Evolutionary conservation across 2,329 filamentous ascomycete genomes (phyloP).

Genomic region (Aspergillus sp.): DNA sequence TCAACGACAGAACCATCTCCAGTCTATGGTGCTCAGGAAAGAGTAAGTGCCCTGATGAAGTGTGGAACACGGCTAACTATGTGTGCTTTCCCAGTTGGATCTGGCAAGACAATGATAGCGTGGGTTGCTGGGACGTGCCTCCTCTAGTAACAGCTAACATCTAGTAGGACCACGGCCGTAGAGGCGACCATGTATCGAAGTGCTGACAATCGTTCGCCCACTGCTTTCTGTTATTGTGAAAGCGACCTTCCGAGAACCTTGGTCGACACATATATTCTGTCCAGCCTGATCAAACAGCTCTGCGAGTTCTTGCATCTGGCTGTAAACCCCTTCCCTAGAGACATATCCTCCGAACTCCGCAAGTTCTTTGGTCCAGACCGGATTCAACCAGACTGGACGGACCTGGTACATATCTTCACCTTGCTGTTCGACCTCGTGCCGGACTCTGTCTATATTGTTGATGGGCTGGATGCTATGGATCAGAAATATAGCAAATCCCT

Average conservation of each 20-base stretch:
- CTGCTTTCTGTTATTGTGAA: constrained; percentile 22
- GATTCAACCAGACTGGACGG: constrained; percentile 17
- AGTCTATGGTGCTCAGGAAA: constrained; percentile 22
- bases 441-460: constrained; percentile 17
- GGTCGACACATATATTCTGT: constrained; percentile 13
- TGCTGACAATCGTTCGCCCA: neutral
- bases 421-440: constrained; percentile 9
- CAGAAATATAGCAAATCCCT: constrained; percentile 6
- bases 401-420: constrained; percentile 16
- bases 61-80: neutral
- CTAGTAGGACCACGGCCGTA: constrained; percentile 10
- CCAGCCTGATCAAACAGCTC: constrained; percentile 22
- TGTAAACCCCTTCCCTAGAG: too few species aligned
- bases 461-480: constrained; percentile 20
- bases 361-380: constrained; percentile 16
- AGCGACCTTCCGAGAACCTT: constrained; percentile 6
- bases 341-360: too few species aligned
- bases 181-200: neutral
- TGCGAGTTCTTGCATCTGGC: constrained; percentile 5
- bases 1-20: constrained; percentile 9
- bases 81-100: constrained; percentile 6
- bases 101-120: constrained; percentile 18
- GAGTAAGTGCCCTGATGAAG: constrained; percentile 10
- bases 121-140: neutral
- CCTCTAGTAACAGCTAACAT: neutral